Evolutionary conservation across 2,329 filamentous ascomycete species (phyloP).

Genomic region (Sclerotinia borealis): DNA sequence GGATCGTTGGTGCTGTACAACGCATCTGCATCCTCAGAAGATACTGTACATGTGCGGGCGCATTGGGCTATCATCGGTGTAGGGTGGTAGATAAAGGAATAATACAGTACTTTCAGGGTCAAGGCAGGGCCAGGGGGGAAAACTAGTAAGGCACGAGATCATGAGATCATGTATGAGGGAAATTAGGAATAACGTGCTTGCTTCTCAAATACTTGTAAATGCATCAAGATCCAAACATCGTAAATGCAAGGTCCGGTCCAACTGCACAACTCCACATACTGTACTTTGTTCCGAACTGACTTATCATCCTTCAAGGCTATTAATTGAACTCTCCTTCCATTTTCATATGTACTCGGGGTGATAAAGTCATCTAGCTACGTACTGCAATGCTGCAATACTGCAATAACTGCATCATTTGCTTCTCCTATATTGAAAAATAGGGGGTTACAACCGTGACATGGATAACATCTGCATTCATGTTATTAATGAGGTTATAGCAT

Average conservation of each 20-base stretch:
- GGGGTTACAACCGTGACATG: too few species aligned
- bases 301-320: not conserved
- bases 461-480: not conserved
- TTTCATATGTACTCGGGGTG: not conserved
- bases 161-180: not conserved
- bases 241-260: constrained; percentile 7
- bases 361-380: not conserved
- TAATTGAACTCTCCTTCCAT: not conserved
- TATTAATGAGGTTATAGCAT: not conserved
- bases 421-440: not conserved
- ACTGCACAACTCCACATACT: not conserved
- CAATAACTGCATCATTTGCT: not conserved
- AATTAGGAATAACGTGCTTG: not conserved
- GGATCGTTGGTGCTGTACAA: constrained; percentile 2
- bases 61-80: not conserved
- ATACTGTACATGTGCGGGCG: not conserved
- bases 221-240: not conserved
- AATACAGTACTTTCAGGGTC: not conserved
- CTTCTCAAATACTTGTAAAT: not conserved
- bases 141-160: constrained; percentile 11
- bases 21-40: not conserved
- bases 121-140: constrained; percentile 1
- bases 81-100: not conserved
- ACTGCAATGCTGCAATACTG: constrained; percentile 3
- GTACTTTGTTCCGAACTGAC: not conserved